Percentiles rank a stretch among this genome's conserved stretches.
Evolutionary conservation across 176 grass and related monocot genomes (phyloP).

Genomic region (Hyparrhenia diplandra): DNA sequence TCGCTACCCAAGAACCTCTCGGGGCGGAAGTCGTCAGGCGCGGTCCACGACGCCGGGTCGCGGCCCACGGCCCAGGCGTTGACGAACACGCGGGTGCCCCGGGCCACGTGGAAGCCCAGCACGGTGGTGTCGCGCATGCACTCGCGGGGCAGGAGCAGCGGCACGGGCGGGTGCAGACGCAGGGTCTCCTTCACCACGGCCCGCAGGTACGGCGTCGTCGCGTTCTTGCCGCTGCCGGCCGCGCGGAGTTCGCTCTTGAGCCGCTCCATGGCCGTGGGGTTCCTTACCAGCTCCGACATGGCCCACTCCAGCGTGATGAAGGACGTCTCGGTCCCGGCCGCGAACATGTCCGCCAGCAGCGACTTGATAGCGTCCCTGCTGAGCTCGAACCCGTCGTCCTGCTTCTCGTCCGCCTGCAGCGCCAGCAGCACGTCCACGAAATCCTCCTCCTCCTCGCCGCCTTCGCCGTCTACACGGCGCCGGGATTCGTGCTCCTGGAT

Average conservation of each 20-base stretch:
- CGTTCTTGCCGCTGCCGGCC: no score
- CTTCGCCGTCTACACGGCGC: not conserved
- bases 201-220: constrained; percentile 34
- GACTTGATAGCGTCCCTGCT: constrained; percentile 40
- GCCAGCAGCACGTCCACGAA: constrained; percentile 50
- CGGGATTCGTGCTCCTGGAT: constrained; percentile 8
- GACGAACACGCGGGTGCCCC: constrained; percentile 47
- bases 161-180: constrained; percentile 42
- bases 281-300: no score
- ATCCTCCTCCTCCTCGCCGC: constrained; percentile 23
- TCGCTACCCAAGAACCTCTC: constrained; percentile 40
- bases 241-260: no score
- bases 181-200: constrained; percentile 53
- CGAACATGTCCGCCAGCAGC: constrained; percentile 49
- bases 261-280: no score
- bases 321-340: constrained; percentile 38
- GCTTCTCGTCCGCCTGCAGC: constrained; percentile 1
- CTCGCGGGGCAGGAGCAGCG: constrained; percentile 51
- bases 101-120: constrained; percentile 33
- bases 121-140: constrained; percentile 27
- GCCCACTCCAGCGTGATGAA: constrained; percentile 46
- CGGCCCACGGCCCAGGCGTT: constrained; percentile 56
- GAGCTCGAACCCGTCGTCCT: constrained; percentile 21
- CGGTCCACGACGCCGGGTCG: constrained; percentile 38
- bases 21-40: constrained; percentile 31